Conservation (phyloP, 1,284 basidiomycete genomes). For the Leccinum proximum region DNA sequence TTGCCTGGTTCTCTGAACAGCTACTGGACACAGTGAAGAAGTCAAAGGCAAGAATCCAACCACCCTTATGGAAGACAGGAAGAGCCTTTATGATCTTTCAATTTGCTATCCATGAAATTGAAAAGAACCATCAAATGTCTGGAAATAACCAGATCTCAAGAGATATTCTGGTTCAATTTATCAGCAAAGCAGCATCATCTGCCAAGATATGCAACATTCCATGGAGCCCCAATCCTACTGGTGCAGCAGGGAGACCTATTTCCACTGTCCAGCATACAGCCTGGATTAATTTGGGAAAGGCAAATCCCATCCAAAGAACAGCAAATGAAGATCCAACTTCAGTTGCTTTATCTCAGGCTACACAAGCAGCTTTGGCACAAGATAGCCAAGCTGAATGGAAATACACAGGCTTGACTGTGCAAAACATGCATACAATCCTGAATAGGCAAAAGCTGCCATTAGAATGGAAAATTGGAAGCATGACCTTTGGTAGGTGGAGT, state of each 20-base stretch:
- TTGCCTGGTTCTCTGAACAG: neutral
- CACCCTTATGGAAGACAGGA: neutral
- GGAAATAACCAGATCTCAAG: too few species aligned
- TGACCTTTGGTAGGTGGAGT: too few species aligned
- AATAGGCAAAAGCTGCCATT: neutral
- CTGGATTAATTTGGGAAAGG: neutral
- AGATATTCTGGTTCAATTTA: too few species aligned
- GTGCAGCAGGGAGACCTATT: neutral
- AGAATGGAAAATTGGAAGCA: neutral
- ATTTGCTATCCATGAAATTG: neutral
- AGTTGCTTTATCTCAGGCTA: neutral
- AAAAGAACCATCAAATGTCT: neutral
- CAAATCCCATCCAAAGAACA: neutral
- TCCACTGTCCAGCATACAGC: too few species aligned
- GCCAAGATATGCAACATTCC: neutral
- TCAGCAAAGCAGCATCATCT: neutral
- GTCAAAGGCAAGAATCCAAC: neutral
- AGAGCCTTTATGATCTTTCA: neutral
- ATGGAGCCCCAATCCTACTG: neutral
- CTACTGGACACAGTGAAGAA: neutral
- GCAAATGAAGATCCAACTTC: neutral
- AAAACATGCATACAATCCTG: neutral
- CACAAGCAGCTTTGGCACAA: neutral
- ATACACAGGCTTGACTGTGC: neutral
- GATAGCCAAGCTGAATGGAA: neutral